Evolutionary conservation across 768 basidiomycete genomes (phyloP).

Genomic region (Leccinellum rugosiceps): DNA sequence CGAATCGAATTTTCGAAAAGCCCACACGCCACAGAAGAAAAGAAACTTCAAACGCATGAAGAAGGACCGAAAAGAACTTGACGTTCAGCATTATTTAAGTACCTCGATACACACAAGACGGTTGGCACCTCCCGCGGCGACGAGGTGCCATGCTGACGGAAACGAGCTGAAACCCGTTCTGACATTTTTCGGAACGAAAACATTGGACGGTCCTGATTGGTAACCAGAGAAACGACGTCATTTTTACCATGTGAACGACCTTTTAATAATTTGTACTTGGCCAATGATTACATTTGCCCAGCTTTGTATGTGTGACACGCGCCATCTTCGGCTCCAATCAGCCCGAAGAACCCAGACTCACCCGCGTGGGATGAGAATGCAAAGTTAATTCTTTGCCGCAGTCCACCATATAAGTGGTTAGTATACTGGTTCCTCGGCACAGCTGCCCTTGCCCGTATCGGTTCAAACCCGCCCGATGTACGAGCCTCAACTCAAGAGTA

Average conservation of each 20-base stretch:
- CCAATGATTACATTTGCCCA: not conserved
- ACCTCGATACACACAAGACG: not conserved
- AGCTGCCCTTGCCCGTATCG: not conserved
- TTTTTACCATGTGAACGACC: constrained; percentile 11
- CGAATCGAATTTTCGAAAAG: not conserved
- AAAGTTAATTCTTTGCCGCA: not conserved
- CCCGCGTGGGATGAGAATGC: not conserved
- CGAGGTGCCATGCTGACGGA: constrained; percentile 3
- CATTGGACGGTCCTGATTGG: constrained; percentile 3
- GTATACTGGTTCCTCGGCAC: not conserved
- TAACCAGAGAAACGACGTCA: constrained; percentile 28
- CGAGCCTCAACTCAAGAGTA: constrained; percentile 9
- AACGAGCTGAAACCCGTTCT: constrained; percentile 11
- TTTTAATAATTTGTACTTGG: constrained; percentile 7
- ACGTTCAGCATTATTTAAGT: not conserved
- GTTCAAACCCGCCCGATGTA: constrained; percentile 14
- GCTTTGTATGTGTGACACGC: not conserved
- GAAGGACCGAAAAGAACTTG: not conserved
- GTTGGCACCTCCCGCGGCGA: constrained; percentile 6
- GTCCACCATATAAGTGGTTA: not conserved
- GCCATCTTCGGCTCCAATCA: not conserved
- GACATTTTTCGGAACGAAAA: not conserved
- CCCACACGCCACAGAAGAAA: constrained; percentile 22
- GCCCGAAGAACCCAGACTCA: not conserved
- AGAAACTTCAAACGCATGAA: not conserved